These are phyloP conservation scores for cucumber (Cucumis sativus) DNA, from an alignment of 306 rosid species.

Conservation along the genomic window DNA sequence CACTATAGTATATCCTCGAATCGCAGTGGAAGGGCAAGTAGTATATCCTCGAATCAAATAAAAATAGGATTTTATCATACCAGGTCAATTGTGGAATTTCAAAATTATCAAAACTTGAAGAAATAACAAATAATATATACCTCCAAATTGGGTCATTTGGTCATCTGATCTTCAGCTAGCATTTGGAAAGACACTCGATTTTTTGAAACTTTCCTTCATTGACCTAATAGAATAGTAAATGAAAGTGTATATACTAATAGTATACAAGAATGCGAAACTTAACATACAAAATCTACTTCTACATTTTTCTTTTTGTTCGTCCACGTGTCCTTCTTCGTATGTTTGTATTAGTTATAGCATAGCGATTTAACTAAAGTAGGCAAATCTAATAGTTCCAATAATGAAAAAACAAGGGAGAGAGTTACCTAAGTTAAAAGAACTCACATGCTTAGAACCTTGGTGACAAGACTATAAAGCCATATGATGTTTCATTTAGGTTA, in stretches of 20 bases:
- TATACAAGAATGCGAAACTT: neutral
- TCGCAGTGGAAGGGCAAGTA: neutral
- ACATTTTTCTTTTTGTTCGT: neutral
- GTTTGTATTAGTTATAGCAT: neutral
- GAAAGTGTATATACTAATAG: neutral
- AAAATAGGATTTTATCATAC: neutral
- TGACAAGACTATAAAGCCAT: too few relatives aligned
- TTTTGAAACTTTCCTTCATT: slow-evolving; percentile 66
- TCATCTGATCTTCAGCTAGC: slow-evolving; percentile 73
- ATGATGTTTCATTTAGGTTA: too few relatives aligned
- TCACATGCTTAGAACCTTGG: too few relatives aligned
- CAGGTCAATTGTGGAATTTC: neutral
- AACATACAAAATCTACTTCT: neutral
- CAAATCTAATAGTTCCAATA: too few relatives aligned
- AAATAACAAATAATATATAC: slow-evolving; percentile 19
- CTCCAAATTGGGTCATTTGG: slow-evolving; percentile 89
- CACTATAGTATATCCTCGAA: too few relatives aligned
- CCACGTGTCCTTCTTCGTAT: neutral
- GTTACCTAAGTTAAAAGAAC: too few relatives aligned
- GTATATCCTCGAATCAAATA: neutral
- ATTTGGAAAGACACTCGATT: slow-evolving; percentile 44
- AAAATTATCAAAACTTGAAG: neutral
- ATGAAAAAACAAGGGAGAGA: too few relatives aligned
- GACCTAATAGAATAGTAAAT: slow-evolving; percentile 34
- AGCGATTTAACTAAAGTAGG: neutral